These are phyloP conservation scores for Mentha longifolia DNA, from an alignment of 257 asterid species.

Conservation along the genomic window DNA sequence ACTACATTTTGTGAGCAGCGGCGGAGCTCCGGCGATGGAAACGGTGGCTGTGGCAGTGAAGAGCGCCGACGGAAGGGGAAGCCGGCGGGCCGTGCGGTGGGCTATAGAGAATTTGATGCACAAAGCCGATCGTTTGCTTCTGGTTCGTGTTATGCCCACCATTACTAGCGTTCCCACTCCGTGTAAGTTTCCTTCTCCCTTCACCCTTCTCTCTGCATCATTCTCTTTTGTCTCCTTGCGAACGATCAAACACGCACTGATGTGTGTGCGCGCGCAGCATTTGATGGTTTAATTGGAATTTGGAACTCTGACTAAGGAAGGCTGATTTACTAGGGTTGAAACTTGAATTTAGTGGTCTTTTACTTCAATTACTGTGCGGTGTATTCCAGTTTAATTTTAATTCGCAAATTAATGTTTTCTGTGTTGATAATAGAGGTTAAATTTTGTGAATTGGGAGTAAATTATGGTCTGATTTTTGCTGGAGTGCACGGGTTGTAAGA, in stretches of 20 bases:
- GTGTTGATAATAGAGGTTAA: slow-evolving; percentile 14
- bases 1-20: no score
- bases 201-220: not conserved
- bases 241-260: not conserved
- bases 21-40: slow-evolving; percentile 48
- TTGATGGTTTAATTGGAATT: slow-evolving; percentile 24
- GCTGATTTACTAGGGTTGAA: slow-evolving; percentile 25
- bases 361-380: not conserved
- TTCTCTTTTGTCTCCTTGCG: not conserved
- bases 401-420: slow-evolving; percentile 10
- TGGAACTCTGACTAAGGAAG: not conserved
- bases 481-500: not conserved
- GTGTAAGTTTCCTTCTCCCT: slow-evolving; percentile 46
- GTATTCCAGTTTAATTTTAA: slow-evolving; percentile 4
- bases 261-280: not conserved
- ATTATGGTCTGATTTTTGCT: not conserved
- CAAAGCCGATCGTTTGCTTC: slow-evolving; percentile 51
- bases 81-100: slow-evolving; percentile 81
- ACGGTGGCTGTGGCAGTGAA: slow-evolving; percentile 77
- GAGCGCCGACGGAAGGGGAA: slow-evolving; percentile 72
- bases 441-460: slow-evolving; percentile 10
- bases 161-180: slow-evolving; percentile 73
- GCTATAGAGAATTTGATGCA: slow-evolving; percentile 68
- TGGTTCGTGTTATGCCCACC: slow-evolving; percentile 73
- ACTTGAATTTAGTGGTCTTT: not conserved